A percentile compares a stretch with the other conserved stretches of the same genome.
Evolutionary conservation across 768 basidiomycete genomes (phyloP).

Genomic region (Lactifluus volemus): DNA sequence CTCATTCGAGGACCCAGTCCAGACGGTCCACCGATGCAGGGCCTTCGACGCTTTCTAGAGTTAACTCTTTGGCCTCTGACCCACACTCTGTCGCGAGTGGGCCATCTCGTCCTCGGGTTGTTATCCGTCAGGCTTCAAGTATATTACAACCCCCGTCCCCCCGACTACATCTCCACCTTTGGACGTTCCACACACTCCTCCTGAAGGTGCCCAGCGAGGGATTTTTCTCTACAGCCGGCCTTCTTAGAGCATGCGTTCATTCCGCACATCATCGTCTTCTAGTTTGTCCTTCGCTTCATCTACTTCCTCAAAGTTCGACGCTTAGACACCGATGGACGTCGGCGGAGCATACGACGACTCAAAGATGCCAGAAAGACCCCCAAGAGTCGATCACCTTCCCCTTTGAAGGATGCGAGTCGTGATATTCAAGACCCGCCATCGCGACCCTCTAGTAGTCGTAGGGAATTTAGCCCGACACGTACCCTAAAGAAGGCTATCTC

Average conservation of each 20-base stretch:
- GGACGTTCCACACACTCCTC: constrained; percentile 10
- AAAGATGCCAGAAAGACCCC: constrained; percentile 10
- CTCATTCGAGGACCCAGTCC: constrained; percentile 11
- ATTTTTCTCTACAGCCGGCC: constrained; percentile 12
- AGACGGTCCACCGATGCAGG: constrained; percentile 13
- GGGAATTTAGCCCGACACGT: constrained; percentile 18
- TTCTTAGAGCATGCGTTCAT: constrained; percentile 1
- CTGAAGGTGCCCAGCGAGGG: background rate
- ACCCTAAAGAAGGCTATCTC: constrained; percentile 48
- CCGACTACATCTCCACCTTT: constrained; percentile 7
- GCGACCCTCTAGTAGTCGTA: background rate
- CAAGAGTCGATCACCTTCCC: constrained; percentile 10
- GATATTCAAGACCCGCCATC: background rate
- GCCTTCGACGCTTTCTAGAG: background rate
- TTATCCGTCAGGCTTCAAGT: constrained; percentile 18
- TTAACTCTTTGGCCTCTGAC: background rate
- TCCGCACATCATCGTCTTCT: constrained; percentile 16
- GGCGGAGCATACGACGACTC: constrained; percentile 2
- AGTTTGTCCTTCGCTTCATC: constrained; percentile 19
- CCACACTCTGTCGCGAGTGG: constrained; percentile 1
- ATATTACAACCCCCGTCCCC: constrained; percentile 5
- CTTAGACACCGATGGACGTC: background rate
- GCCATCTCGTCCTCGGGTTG: constrained; percentile 7
- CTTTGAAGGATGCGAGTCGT: background rate
- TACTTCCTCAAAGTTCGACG: constrained; percentile 5